phyloP scores from a whole-genome alignment of 2,329 filamentous ascomycete genomes.

The Chaetomiaceae sp. region DNA sequence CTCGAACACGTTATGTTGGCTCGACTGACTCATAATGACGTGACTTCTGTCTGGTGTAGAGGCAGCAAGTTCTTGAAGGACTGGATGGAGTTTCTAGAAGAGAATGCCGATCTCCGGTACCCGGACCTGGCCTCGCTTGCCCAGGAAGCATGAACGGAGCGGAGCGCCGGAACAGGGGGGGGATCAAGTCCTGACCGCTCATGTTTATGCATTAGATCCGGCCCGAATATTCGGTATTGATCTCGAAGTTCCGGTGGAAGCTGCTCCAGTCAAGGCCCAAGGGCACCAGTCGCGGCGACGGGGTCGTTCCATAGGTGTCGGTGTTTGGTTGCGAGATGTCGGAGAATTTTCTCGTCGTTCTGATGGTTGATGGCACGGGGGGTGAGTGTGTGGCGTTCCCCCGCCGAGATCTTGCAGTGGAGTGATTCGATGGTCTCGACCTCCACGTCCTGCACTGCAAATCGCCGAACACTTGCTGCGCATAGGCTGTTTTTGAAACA shows the following conservation, averaged over 20 bases:
- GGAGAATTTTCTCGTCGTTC: not conserved
- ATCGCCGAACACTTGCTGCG: no score
- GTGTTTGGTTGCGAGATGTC: not conserved
- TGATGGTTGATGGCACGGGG: not conserved
- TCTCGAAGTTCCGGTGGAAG: conserved; percentile 5
- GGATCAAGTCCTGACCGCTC: not conserved
- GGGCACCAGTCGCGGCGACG: no score
- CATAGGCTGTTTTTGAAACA: not conserved
- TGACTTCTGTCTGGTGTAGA: conserved; percentile 53
- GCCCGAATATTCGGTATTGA: conserved; percentile 6
- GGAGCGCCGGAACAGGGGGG: conserved; percentile 4
- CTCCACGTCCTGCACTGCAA: no score
- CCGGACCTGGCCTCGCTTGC: conserved; percentile 57
- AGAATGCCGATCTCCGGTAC: conserved; percentile 85
- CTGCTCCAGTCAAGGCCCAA: not conserved
- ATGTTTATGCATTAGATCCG: conserved; percentile 10
- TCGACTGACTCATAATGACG: conserved; percentile 23
- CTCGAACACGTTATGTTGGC: not conserved
- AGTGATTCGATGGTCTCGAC: no score
- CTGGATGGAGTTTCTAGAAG: conserved; percentile 91
- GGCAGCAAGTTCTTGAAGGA: conserved; percentile 79
- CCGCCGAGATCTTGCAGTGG: not conserved
- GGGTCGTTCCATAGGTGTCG: not conserved
- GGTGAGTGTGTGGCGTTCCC: not conserved
- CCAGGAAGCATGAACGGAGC: conserved; percentile 26